Base-by-base conservation (phyloP, 2,329 filamentous ascomycete species). In the Pseudogymnoascus sp. region DNA sequence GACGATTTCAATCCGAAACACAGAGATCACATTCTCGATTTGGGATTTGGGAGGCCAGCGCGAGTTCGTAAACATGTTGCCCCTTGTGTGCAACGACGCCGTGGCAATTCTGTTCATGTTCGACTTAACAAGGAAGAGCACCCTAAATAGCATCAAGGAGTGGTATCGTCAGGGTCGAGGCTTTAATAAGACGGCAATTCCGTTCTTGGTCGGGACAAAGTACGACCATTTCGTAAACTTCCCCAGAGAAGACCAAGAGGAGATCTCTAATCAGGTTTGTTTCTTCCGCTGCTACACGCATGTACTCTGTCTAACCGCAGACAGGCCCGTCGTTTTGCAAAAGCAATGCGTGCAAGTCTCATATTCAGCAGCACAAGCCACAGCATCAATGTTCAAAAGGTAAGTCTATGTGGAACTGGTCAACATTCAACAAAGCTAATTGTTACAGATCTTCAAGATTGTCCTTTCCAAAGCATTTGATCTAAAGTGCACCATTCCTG, bases 181-280 rank as follows among this genome's bases (percentile, higher is more conserved):
- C 24, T 99, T 99, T 82, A 99, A 99, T 82, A 99, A 99, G 82
- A 99, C 95, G 13, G 95, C 95, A n/a, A 99, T 99, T 69, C 95
- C 95, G 0, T 96, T 99, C 72, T 78, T 99, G 24, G 91, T 99
- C 16, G 95, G 95, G 65, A 99, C 95, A 37, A 99, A 99, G 77
- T 99, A 97, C 76, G 95, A 99, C 72, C 95, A 97, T 74, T 99
- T 99, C 79, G 93, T 99, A 77, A 99, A 97, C 78, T 97, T 99
- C 72, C 93, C 95, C 0, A 85, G 90, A 44, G 93, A 97, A 74
- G 95, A 99, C 73, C 95, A 99, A 75, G 95, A 99, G 76, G 95
- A 99, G 77, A 99, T 99, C 67, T 96, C 92, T 13, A 93, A 95
- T 72, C 93, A 96, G 83, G 92, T 95, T 78, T 64, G 76, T 66